phyloP scores from a whole-genome alignment of 1,139 yeast genomes.

The Suhomyces anneliseae region DNA sequence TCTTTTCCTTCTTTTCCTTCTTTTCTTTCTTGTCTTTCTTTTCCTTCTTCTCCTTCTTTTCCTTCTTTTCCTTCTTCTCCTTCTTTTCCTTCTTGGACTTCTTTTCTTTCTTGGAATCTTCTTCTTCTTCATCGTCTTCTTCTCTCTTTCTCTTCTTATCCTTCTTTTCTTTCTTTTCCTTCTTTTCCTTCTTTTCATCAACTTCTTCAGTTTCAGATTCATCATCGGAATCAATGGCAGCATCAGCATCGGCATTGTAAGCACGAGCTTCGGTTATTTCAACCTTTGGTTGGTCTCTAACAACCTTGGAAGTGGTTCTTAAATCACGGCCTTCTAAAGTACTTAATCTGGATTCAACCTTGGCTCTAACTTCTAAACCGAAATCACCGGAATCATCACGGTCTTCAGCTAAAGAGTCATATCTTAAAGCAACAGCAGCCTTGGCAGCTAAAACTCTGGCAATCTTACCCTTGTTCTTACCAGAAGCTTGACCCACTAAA shows the following conservation, averaged over 20 bases:
- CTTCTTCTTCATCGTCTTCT: constrained; percentile 49
- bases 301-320: constrained; percentile 76
- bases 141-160: constrained; percentile 31
- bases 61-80: constrained; percentile 52
- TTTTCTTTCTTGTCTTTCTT: constrained; percentile 45
- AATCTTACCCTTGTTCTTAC: constrained; percentile 97
- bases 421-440: constrained; percentile 94
- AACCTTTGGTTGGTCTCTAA: constrained; percentile 77
- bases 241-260: constrained; percentile 93
- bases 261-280: constrained; percentile 82
- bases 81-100: constrained; percentile 32
- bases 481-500: constrained; percentile 92
- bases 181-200: constrained; percentile 33
- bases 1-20: constrained; percentile 44
- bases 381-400: constrained; percentile 93
- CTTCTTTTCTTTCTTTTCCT: constrained; percentile 30
- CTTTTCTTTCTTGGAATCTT: constrained; percentile 34
- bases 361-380: constrained; percentile 88
- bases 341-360: constrained; percentile 92
- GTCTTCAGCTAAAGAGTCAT: constrained; percentile 96
- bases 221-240: constrained; percentile 45
- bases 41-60: constrained; percentile 47
- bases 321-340: constrained; percentile 93
- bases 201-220: constrained; percentile 54
- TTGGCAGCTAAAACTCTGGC: constrained; percentile 99